Evolutionary conservation across 2,329 filamentous ascomycete species (phyloP).

Genomic region (Triangularia verruculosa): DNA sequence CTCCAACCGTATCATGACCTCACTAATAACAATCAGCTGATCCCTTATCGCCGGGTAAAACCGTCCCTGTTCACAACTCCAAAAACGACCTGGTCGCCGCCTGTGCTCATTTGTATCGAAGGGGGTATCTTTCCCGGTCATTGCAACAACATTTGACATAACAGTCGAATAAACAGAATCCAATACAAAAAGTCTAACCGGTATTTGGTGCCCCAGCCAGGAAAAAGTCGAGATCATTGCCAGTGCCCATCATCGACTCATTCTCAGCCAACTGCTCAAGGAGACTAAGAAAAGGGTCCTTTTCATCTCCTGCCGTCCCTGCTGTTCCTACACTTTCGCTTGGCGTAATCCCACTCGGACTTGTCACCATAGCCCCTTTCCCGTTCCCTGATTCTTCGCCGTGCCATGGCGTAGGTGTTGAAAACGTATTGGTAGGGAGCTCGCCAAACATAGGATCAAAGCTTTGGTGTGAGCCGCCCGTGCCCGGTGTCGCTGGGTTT

Average conservation of each 20-base stretch:
- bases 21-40: background rate
- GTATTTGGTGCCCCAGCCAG: conserved; percentile 37
- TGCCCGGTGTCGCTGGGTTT: conserved; percentile 17
- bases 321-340: conserved; percentile 47
- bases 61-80: background rate
- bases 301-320: conserved; percentile 55
- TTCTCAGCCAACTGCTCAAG: conserved; percentile 82
- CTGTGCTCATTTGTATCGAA: background rate
- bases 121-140: background rate
- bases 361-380: conserved; percentile 28
- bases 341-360: conserved; percentile 49
- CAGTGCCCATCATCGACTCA: conserved; percentile 65
- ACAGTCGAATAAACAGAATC: background rate
- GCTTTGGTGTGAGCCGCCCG: conserved; percentile 24
- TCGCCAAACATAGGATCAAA: conserved; percentile 62
- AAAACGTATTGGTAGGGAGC: conserved; percentile 51
- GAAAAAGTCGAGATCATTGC: conserved; percentile 77
- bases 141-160: background rate
- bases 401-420: conserved; percentile 52
- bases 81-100: background rate
- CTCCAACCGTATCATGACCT: background rate
- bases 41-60: background rate
- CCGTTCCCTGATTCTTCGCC: conserved; percentile 35
- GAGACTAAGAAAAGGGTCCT: conserved; percentile 76
- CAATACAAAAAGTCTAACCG: background rate